Evolutionary conservation across 805 yeast species (phyloP), one percentile per base, ranked within the genome.

Genomic region (Limtongia smithiae): DNA sequence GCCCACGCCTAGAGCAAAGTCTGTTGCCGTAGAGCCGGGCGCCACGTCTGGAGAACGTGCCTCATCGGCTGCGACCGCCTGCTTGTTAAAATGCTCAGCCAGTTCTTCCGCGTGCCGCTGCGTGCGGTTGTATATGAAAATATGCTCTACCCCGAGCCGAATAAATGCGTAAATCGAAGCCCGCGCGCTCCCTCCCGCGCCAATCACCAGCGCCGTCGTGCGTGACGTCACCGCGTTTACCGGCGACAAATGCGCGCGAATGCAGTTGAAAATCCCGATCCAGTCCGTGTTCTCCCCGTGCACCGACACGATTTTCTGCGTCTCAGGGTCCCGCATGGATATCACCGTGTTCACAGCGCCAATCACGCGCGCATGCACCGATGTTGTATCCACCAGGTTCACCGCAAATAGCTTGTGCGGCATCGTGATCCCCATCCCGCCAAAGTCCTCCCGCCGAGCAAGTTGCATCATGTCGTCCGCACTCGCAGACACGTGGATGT

Each of bases 161-260:
- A 81, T 78, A 58, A 91, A 73, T 1, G 97, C 97, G 65, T 78
- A 89, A n/a, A 86, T 80, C 0, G 96, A 97, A 37, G 97, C 96
- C 62, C 96, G 77, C 0, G 96, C 82, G 27, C 97, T 90, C 36
- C 98, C 98, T 37, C 98, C 98, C 20, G 95, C 96, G 44, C 98
- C 98, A 58, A 91, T 73, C 36, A 91, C 83, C 51, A 90, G 70
- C 28, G 96, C 97, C 49, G 76, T 70, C 11, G 74, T 71, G 3
- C 55, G 59, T 14, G 58, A 48, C 27, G 62, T 60, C 50, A 60
- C 62, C 20, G 64, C 39, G 25, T 48, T 48, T 14, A 48, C 45
- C 1, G 52, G 52, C 65, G 49, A 64, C 61, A 35, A 68, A 68
- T 35, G 78, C 52, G 75, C 68, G 17, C 69, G 62, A 58, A 89